phyloP scores from a whole-genome alignment of 1,284 basidiomycete species.

The Thelephora terrestris region DNA sequence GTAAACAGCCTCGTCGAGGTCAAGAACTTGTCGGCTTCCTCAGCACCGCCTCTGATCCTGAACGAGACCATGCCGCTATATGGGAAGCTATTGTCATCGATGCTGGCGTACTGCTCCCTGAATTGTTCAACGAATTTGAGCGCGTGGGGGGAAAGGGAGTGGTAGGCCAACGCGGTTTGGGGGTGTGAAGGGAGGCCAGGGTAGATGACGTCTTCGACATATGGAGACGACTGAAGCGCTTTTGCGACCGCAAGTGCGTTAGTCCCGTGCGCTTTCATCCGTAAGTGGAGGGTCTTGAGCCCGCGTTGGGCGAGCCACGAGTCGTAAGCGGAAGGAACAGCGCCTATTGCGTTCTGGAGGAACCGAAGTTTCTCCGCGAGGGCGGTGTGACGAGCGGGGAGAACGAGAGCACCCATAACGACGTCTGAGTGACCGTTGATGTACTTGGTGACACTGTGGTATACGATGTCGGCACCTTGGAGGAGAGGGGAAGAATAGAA shows the following conservation, averaged over 20 bases:
- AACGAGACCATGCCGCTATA: slow-evolving; percentile 83
- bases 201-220: slow-evolving; percentile 77
- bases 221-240: slow-evolving; percentile 45
- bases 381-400: slow-evolving; percentile 46
- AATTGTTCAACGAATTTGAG: slow-evolving; percentile 51
- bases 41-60: slow-evolving; percentile 47
- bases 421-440: slow-evolving; percentile 92
- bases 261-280: slow-evolving; percentile 80
- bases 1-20: slow-evolving; percentile 63
- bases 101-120: slow-evolving; percentile 21
- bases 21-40: slow-evolving; percentile 63
- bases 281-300: slow-evolving; percentile 81
- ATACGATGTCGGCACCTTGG: slow-evolving; percentile 76
- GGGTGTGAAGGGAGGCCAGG: slow-evolving; percentile 66
- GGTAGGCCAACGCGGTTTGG: slow-evolving; percentile 52
- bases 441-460: slow-evolving; percentile 85
- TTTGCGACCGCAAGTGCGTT: slow-evolving; percentile 76
- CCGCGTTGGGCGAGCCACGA: slow-evolving; percentile 89
- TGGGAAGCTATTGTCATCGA: slow-evolving; percentile 51
- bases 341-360: slow-evolving; percentile 88
- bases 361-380: slow-evolving; percentile 61
- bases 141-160: slow-evolving; percentile 60
- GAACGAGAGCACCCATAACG: slow-evolving; percentile 76
- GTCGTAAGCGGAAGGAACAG: slow-evolving; percentile 83
- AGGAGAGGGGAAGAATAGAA: slow-evolving; percentile 87